These are phyloP conservation scores for Aspergillus cejpii DNA, from an alignment of 2,329 filamentous ascomycete genomes.

Conservation along the genomic window DNA sequence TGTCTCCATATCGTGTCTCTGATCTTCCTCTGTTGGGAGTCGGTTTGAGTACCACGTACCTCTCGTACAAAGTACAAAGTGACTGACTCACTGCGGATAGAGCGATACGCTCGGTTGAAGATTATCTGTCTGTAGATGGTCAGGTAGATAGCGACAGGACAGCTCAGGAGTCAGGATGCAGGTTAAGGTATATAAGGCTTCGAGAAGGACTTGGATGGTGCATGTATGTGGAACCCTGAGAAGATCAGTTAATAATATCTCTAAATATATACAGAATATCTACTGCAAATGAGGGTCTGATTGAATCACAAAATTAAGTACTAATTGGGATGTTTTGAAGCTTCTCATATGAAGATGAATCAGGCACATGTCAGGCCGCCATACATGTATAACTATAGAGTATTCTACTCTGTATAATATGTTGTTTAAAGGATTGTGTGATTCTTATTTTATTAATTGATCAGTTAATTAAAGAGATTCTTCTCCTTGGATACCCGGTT, in stretches of 20 bases:
- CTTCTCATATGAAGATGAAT: not conserved
- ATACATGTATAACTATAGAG: slow-evolving; percentile 14
- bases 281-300: not conserved
- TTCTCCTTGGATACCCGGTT: too few species aligned
- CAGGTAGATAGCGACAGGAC: not conserved
- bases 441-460: too few species aligned
- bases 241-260: too few species aligned
- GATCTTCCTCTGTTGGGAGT: too few species aligned
- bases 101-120: slow-evolving; percentile 5
- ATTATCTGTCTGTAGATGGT: not conserved
- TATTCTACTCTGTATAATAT: not conserved
- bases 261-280: too few species aligned
- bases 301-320: not conserved
- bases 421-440: not conserved
- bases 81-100: not conserved
- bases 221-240: too few species aligned
- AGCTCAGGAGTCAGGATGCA: not conserved
- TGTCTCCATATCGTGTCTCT: not conserved
- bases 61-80: too few species aligned
- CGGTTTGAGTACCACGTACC: too few species aligned
- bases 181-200: slow-evolving; percentile 7
- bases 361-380: slow-evolving; percentile 25
- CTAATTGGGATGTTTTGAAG: not conserved
- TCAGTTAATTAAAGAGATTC: too few species aligned
- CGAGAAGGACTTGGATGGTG: slow-evolving; percentile 21